These are phyloP conservation scores for Talinum fruticosum DNA, from an alignment of 148 eudicot genomes.

Conservation along the genomic window DNA sequence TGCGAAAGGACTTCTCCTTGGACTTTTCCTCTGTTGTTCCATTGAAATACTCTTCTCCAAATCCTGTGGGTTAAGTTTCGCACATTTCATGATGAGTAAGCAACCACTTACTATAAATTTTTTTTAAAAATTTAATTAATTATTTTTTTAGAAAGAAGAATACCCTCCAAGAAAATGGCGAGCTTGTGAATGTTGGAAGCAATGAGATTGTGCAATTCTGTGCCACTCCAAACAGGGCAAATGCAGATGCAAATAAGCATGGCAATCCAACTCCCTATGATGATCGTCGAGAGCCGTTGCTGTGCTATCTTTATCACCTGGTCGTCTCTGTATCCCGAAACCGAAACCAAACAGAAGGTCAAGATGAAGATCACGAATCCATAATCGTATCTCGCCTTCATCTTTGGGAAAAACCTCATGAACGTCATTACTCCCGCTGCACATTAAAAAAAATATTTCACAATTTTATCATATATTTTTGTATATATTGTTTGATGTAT, in stretches of 20 bases:
- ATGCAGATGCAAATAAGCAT: slow-evolving; percentile 27
- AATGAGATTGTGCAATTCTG: slow-evolving; percentile 34
- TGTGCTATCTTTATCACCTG: slow-evolving; percentile 29
- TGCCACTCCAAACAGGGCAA: slow-evolving; percentile 42
- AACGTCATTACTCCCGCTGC: slow-evolving; percentile 34
- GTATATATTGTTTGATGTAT: no score
- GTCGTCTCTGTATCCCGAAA: slow-evolving; percentile 33
- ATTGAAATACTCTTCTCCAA: slow-evolving; percentile 34
- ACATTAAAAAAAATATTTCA: neutral
- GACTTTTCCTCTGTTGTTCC: slow-evolving; percentile 1
- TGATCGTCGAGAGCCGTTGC: slow-evolving; percentile 28
- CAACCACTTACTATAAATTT: neutral
- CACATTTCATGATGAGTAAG: neutral
- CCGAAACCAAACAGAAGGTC: slow-evolving; percentile 31
- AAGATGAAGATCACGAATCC: slow-evolving; percentile 38
- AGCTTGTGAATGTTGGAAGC: slow-evolving; percentile 26
- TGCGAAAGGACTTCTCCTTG: slow-evolving; percentile 22
- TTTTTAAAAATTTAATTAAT: no score
- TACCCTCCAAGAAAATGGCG: slow-evolving; percentile 19
- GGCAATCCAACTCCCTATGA: slow-evolving; percentile 31
- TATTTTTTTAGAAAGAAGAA: neutral
- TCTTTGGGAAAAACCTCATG: slow-evolving; percentile 38
- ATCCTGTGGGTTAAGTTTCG: slow-evolving; percentile 29
- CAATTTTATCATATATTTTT: no score
- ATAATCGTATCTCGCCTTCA: slow-evolving; percentile 38